A percentile compares a stretch with the other conserved stretches of the same genome.
These are phyloP conservation scores for Bauhinia variegata DNA, from an alignment of 306 rosid genomes.

Conservation along the genomic window DNA sequence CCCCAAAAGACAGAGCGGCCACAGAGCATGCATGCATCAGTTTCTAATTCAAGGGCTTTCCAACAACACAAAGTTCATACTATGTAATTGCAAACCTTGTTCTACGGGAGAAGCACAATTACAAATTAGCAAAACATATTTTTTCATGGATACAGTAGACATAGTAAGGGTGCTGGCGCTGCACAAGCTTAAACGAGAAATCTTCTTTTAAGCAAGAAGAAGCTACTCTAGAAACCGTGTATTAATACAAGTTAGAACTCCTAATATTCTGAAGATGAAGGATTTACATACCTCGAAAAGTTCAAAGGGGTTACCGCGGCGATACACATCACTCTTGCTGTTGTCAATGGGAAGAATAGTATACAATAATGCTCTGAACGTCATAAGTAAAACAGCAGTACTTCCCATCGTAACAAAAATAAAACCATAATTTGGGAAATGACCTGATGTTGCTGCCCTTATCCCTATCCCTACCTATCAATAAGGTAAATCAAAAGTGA, in stretches of 20 bases:
- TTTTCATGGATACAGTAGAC: slow-evolving; percentile 1
- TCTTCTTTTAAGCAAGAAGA: slow-evolving; percentile 1
- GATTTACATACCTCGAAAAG: slow-evolving; percentile 76
- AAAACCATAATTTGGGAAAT: slow-evolving; percentile 66
- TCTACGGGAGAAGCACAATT: background rate
- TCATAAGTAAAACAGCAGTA: slow-evolving; percentile 79
- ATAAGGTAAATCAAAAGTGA: background rate
- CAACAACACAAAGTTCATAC: background rate
- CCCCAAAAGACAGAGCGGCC: slow-evolving; percentile 1
- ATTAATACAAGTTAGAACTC: background rate
- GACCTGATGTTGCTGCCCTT: slow-evolving; percentile 60
- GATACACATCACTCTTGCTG: slow-evolving; percentile 74
- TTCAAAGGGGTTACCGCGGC: slow-evolving; percentile 87
- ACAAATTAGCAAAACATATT: too few relatives aligned
- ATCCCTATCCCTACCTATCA: slow-evolving; percentile 78
- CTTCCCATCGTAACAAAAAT: slow-evolving; percentile 77
- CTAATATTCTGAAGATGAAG: slow-evolving; percentile 12
- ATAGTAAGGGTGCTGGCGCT: background rate
- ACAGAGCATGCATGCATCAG: background rate
- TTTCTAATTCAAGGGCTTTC: background rate
- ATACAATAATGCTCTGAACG: slow-evolving; percentile 72
- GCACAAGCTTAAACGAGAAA: background rate
- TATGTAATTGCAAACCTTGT: slow-evolving; percentile 15
- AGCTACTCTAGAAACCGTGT: slow-evolving; percentile 5
- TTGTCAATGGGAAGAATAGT: slow-evolving; percentile 54